These are phyloP conservation scores for Retiboletus flavoniger DNA, from an alignment of 1,284 basidiomycete genomes.

Conservation along the genomic window DNA sequence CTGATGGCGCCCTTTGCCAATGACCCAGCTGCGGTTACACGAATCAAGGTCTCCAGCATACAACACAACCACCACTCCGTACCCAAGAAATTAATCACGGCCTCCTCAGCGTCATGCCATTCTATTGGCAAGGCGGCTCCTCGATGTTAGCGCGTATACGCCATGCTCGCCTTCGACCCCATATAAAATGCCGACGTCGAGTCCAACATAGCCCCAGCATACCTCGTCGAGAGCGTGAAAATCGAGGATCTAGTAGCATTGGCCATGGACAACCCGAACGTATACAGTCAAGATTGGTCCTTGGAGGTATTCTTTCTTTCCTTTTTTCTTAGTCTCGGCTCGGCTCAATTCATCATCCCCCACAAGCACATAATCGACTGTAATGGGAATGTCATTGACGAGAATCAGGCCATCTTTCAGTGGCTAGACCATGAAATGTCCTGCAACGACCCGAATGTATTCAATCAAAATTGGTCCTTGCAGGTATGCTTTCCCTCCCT, in stretches of 20 bases:
- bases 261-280: neutral
- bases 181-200: slow-evolving; percentile 11
- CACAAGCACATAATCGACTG: slow-evolving; percentile 5
- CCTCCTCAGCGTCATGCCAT: neutral
- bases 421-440: slow-evolving; percentile 4
- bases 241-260: neutral
- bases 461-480: neutral
- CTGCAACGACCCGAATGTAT: neutral
- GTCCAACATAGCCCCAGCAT: neutral
- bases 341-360: neutral
- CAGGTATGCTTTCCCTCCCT: slow-evolving; percentile 1
- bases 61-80: neutral
- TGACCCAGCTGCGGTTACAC: neutral
- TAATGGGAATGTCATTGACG: slow-evolving; percentile 1
- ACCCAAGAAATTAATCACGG: slow-evolving; percentile 3
- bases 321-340: neutral
- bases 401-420: slow-evolving; percentile 2
- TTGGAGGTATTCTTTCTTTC: neutral
- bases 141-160: slow-evolving; percentile 4
- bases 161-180: neutral
- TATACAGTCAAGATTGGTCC: slow-evolving; percentile 1
- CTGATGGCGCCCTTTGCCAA: slow-evolving; percentile 11
- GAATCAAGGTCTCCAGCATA: neutral
- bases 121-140: neutral
- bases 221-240: neutral